phyloP scores from a whole-genome alignment of 2,329 filamentous ascomycete genomes.

The Truncatella angustata region DNA sequence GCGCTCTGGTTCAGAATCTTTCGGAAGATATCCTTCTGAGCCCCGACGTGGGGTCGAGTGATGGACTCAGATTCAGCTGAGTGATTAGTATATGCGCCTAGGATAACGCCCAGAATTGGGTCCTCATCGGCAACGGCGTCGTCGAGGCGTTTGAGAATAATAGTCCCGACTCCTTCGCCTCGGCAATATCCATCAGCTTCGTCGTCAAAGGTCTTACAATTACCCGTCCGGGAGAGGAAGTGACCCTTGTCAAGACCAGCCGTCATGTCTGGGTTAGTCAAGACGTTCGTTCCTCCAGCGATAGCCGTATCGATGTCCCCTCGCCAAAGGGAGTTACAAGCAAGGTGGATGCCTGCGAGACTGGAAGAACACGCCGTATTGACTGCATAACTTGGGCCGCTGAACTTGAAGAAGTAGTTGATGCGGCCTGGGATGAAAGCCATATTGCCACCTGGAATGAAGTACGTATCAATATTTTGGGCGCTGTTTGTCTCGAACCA shows the following conservation, averaged over 20 bases:
- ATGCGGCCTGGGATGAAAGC: constrained; percentile 36
- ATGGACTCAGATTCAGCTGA: constrained; percentile 61
- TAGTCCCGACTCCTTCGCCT: constrained; percentile 13
- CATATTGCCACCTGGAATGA: constrained; percentile 30
- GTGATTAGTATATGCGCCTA: constrained; percentile 60
- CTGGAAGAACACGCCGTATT: constrained; percentile 30
- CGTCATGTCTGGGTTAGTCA: constrained; percentile 65
- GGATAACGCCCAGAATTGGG: constrained; percentile 54
- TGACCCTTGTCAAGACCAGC: constrained; percentile 60
- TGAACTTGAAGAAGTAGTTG: constrained; percentile 34
- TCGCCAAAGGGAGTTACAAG: constrained; percentile 58
- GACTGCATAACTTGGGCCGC: constrained; percentile 25
- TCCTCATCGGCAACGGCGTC: constrained; percentile 18
- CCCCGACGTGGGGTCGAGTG: constrained; percentile 59
- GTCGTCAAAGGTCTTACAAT: constrained; percentile 46
- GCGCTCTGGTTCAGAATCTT: constrained; percentile 56
- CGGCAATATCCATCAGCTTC: constrained; percentile 46
- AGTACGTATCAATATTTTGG: constrained; percentile 50
- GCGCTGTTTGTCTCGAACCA: constrained; percentile 64
- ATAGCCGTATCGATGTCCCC: constrained; percentile 64
- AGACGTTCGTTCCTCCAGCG: constrained; percentile 60
- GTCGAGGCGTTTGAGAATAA: constrained; percentile 20
- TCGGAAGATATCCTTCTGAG: constrained; percentile 60
- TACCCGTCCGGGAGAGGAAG: constrained; percentile 49
- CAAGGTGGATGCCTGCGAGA: constrained; percentile 21